Percentiles rank a stretch among this genome's conserved stretches.
These are phyloP conservation scores for Discostella pseudostelligera DNA, from an alignment of 108 stramenopile species.

Conservation along the genomic window DNA sequence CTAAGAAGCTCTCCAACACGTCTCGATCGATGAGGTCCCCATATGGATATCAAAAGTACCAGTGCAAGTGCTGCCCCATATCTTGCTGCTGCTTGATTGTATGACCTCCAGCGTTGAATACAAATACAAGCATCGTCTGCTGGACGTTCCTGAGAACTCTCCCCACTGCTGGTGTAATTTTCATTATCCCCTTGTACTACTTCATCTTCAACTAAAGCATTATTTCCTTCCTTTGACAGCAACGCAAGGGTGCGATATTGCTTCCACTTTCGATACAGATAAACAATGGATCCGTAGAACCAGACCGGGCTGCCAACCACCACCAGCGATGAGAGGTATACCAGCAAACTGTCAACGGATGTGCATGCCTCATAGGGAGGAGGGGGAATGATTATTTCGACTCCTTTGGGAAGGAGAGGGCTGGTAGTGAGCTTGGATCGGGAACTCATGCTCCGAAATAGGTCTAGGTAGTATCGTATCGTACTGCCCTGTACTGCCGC, in stretches of 20 bases:
- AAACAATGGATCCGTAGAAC: conserved; percentile 45
- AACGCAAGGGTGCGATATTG: conserved; percentile 26
- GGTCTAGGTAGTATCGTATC: too few relatives aligned
- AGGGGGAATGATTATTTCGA: conserved; percentile 37
- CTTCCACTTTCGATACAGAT: conserved; percentile 40
- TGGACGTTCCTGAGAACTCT: conserved; percentile 16
- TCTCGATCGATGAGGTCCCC: conserved; percentile 71
- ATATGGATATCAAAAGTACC: conserved; percentile 25
- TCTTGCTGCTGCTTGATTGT: conserved; percentile 16
- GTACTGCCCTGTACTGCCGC: too few relatives aligned
- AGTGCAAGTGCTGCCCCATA: conserved; percentile 31
- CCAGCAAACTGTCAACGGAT: conserved; percentile 30
- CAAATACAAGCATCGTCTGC: not conserved
- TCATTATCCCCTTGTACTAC: too few relatives aligned
- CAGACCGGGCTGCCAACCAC: conserved; percentile 46
- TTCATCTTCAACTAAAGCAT: not conserved
- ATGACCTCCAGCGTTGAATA: conserved; percentile 15
- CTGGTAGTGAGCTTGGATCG: conserved; percentile 6
- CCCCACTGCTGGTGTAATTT: conserved; percentile 2
- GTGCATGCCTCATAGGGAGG: conserved; percentile 39
- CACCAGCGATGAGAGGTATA: conserved; percentile 40
- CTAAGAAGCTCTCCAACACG: conserved; percentile 51
- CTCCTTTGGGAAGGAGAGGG: conserved; percentile 33
- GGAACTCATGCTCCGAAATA: too few relatives aligned
- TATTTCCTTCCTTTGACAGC: not conserved